Conservation (phyloP, 495 filamentous ascomycete species). For the Hypomontagnella monticulosa region DNA sequence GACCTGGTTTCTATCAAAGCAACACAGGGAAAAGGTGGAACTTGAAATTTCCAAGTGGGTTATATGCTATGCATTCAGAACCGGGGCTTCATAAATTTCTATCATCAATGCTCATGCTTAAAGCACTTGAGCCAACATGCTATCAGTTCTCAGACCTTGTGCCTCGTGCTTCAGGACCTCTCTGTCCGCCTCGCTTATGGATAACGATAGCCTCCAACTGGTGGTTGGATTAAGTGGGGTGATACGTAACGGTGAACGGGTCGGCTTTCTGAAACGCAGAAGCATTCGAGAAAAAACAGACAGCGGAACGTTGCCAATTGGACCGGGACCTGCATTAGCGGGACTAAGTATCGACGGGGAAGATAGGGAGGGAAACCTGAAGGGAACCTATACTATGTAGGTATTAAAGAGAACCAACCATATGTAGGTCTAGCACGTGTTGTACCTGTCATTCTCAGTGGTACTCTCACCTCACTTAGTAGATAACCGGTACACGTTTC, state of each 20-base stretch:
- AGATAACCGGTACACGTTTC: conserved; percentile 25
- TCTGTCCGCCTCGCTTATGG: conserved; percentile 36
- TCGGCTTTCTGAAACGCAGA: conserved; percentile 37
- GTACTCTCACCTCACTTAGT: conserved; percentile 3
- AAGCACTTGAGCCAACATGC: no score
- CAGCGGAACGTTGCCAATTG: conserved; percentile 43
- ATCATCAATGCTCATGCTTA: not conserved
- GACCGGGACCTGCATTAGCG: conserved; percentile 43
- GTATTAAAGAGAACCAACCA: not conserved
- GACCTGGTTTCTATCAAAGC: conserved; percentile 11
- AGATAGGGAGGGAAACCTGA: conserved; percentile 17
- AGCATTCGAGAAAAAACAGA: conserved; percentile 36
- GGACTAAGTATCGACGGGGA: conserved; percentile 39
- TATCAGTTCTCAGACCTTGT: conserved; percentile 15
- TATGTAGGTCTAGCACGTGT: not conserved
- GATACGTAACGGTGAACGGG: conserved; percentile 9
- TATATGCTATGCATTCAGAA: conserved; percentile 28
- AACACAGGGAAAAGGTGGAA: conserved; percentile 22
- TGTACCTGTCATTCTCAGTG: conserved; percentile 15
- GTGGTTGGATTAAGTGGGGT: conserved; percentile 11
- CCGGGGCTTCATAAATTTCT: conserved; percentile 21
- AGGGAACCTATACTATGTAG: not conserved
- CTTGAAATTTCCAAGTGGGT: conserved; percentile 33
- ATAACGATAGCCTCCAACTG: conserved; percentile 30
- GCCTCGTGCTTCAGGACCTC: not conserved